Percentiles rank a stretch among this genome's conserved stretches.
phyloP scores from a whole-genome alignment of 768 basidiomycete genomes.

The Cystobasidium onofrii region DNA sequence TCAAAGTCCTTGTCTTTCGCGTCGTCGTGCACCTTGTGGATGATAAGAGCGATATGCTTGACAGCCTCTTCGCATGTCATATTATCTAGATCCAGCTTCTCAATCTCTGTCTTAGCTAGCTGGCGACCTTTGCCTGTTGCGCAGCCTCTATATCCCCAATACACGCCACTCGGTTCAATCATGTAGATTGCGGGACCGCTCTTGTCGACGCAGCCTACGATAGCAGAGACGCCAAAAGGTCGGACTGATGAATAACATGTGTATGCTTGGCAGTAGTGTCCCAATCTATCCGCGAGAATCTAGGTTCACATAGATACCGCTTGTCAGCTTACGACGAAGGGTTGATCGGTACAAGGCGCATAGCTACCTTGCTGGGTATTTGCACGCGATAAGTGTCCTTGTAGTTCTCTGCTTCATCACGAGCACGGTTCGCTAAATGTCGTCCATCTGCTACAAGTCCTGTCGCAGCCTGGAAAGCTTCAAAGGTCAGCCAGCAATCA shows the following conservation, averaged over 20 bases:
- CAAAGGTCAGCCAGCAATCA: neutral
- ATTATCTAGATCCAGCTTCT: constrained; percentile 82
- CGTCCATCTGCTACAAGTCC: constrained; percentile 89
- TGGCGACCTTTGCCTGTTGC: constrained; percentile 99
- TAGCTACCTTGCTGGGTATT: constrained; percentile 66
- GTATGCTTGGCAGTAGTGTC: constrained; percentile 86
- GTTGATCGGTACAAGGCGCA: neutral
- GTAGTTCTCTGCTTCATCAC: constrained; percentile 70
- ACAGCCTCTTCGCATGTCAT: constrained; percentile 77
- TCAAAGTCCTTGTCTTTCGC: constrained; percentile 98
- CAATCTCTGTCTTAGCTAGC: constrained; percentile 93
- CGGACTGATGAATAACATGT: constrained; percentile 96
- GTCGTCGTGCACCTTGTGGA: constrained; percentile 95
- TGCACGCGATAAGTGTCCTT: constrained; percentile 66
- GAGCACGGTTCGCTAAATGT: constrained; percentile 71
- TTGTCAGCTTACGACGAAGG: neutral
- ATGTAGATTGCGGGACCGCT: constrained; percentile 65
- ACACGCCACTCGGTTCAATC: constrained; percentile 89
- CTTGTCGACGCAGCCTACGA: constrained; percentile 82
- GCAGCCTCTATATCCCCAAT: constrained; percentile 85
- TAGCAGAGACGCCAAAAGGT: constrained; percentile 90
- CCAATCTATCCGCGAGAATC: constrained; percentile 66
- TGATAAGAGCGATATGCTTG: constrained; percentile 86
- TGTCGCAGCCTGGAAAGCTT: constrained; percentile 65
- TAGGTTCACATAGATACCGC: constrained; percentile 41